These are phyloP conservation scores for Colletotrichum sp. DNA, from an alignment of 2,329 filamentous ascomycete genomes.

Conservation along the genomic window DNA sequence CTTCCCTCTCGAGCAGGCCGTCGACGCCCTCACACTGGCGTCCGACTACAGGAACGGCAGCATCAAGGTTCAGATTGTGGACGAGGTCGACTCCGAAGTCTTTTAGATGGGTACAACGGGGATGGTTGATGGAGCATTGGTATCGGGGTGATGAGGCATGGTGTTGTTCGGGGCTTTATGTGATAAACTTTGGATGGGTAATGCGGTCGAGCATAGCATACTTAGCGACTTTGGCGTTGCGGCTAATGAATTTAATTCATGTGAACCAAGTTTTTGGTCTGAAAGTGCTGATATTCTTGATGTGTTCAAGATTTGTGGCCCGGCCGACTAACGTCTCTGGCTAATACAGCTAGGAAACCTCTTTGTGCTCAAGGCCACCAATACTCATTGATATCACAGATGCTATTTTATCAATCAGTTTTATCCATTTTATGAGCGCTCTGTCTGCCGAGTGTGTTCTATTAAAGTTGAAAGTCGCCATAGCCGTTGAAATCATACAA, in stretches of 20 bases:
- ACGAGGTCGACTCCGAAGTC: slow-evolving; percentile 21
- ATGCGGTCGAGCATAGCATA: background rate
- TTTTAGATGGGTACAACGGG: background rate
- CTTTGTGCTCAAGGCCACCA: too few species aligned
- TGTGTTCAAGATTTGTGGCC: too few species aligned
- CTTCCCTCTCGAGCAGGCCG: slow-evolving; percentile 65
- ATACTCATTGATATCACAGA: background rate
- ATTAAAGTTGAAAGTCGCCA: background rate
- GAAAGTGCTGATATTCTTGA: background rate
- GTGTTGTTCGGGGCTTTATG: background rate
- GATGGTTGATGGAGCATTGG: background rate
- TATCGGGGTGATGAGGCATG: background rate
- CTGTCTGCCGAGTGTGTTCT: background rate
- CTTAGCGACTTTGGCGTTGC: background rate
- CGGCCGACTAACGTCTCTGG: too few species aligned
- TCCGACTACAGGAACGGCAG: slow-evolving; percentile 37
- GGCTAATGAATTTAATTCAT: background rate
- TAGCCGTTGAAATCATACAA: background rate
- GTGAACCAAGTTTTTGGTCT: background rate
- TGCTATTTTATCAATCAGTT: background rate
- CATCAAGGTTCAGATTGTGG: slow-evolving; percentile 41
- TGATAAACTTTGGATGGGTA: background rate
- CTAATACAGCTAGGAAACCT: too few species aligned
- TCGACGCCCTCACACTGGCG: slow-evolving; percentile 52
- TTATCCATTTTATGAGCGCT: rapidly evolving